Evolutionary conservation across 768 basidiomycete species (phyloP), one percentile per base, ranked within the genome.

Genomic region (Zangia roseola): DNA sequence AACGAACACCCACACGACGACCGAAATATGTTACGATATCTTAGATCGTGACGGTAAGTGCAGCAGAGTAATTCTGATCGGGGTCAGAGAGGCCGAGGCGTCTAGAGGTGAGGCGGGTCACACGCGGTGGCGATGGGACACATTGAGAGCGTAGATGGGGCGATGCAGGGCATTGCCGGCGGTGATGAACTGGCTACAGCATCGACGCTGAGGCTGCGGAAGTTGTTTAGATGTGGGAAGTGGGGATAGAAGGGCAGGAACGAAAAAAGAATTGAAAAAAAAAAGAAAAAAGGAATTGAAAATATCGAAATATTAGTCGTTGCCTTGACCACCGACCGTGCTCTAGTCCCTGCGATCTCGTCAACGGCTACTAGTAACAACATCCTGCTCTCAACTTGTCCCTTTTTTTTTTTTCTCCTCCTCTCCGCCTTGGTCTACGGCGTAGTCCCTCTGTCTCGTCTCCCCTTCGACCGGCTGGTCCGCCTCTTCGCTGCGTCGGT

Each of bases 301-400:
- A 47, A 40, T 36, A 35, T 33, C 34, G 38, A 37, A 42, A 52
- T 21, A 35, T 10, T 28, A 52, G 40, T 52, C 56, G 76, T 78
- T 78, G 76, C 75, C 76, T 76, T 78, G 76, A 76, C 76, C 75
- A 77, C 76, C 63, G 71, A 71, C 70, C 62, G 62, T 67, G 50
- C 62, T 54, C 56, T 54, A 55, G 60, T 63, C 52, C 50, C 43
- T 56, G 59, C 65, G 55, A 68, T 69, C 65, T 65, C 65, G 67
- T 69, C 54, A 63, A 31, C 57, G 45, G 40, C 55, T 61, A 49
- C 50, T 47, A 45, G 40, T 56, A 43, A 47, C 40, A 49, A 24
- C 40, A 50, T 43, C 48, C 49, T 47, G 46, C 35, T 44, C 51
- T 53, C 57, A 31, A 54, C 52, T 55, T 40, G 49, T 69, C 58